Percentiles rank a stretch among this genome's conserved stretches.
Conservation (phyloP, 176 grass and related monocot species). For the Lolium perenne region DNA sequence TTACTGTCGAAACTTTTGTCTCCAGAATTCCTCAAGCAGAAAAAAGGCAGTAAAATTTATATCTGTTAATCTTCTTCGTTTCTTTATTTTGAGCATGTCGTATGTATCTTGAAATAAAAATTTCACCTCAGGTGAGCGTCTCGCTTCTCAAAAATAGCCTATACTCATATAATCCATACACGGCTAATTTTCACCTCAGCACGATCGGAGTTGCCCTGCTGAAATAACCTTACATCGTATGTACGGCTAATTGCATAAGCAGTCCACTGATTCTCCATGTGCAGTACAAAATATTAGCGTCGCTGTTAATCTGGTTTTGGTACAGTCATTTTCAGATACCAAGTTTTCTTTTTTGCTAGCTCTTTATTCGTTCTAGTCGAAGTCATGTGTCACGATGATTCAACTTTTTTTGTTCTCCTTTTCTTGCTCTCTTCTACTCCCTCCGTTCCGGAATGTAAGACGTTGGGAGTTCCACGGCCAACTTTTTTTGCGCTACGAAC, state of each 20-base stretch:
- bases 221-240: too few species aligned
- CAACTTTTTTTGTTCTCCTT: neutral
- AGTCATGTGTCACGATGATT: neutral
- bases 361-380: neutral
- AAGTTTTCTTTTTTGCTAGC: neutral
- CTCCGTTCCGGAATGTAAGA: too few species aligned
- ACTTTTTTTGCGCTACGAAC: too few species aligned
- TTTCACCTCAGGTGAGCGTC: neutral
- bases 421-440: neutral
- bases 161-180: too few species aligned
- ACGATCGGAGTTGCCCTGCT: too few species aligned
- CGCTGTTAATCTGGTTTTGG: neutral
- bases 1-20: neutral
- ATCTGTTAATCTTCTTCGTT: neutral
- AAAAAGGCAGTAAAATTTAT: neutral
- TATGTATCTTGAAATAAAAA: slow-evolving; percentile 3
- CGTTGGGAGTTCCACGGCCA: too few species aligned
- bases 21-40: neutral
- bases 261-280: too few species aligned
- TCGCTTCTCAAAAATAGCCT: too few species aligned
- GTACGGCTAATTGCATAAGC: too few species aligned
- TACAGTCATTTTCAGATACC: neutral
- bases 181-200: too few species aligned
- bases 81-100: neutral
- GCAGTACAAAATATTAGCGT: neutral